These are phyloP conservation scores for Aspergillus diversus DNA, from an alignment of 495 filamentous ascomycete species.

Conservation along the genomic window DNA sequence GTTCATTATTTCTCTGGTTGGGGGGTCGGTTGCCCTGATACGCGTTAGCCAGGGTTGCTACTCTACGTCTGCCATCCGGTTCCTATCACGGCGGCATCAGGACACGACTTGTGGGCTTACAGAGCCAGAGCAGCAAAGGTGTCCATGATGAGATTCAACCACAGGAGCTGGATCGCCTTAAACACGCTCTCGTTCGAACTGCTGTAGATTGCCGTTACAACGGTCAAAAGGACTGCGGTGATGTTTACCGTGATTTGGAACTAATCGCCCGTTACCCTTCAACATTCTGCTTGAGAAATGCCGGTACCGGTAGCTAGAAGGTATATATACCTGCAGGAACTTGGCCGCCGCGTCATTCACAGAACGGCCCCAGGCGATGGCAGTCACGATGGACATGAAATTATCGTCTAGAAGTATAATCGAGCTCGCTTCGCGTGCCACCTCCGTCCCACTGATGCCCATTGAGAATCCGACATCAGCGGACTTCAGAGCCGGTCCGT, in stretches of 20 bases:
- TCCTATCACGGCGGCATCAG: not conserved
- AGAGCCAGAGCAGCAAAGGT: conserved; percentile 86
- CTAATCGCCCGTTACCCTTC: conserved; percentile 31
- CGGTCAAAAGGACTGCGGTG: conserved; percentile 81
- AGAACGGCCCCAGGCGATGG: conserved; percentile 85
- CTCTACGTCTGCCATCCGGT: not conserved
- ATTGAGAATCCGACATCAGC: conserved; percentile 93
- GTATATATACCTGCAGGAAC: conserved; percentile 69
- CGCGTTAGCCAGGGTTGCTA: not conserved
- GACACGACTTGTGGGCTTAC: conserved; percentile 18
- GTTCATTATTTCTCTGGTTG: conserved; percentile 74
- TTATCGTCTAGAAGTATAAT: conserved; percentile 94
- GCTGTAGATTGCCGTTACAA: conserved; percentile 79
- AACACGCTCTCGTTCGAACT: conserved; percentile 68
- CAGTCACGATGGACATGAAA: conserved; percentile 85
- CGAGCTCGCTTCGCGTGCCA: conserved; percentile 90
- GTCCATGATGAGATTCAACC: conserved; percentile 95
- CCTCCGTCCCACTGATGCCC: conserved; percentile 88
- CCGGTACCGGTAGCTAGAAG: no score
- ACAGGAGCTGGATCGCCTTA: conserved; percentile 83
- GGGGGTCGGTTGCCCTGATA: conserved; percentile 73
- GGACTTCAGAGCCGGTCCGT: conserved; percentile 81
- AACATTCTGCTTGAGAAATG: no score
- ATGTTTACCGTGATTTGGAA: conserved; percentile 94
- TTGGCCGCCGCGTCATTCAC: conserved; percentile 92